Evolutionary conservation across 2,329 filamentous ascomycete species (phyloP), one percentile per base, ranked within the genome.

Genomic region (Coniochaeta prunicola): DNA sequence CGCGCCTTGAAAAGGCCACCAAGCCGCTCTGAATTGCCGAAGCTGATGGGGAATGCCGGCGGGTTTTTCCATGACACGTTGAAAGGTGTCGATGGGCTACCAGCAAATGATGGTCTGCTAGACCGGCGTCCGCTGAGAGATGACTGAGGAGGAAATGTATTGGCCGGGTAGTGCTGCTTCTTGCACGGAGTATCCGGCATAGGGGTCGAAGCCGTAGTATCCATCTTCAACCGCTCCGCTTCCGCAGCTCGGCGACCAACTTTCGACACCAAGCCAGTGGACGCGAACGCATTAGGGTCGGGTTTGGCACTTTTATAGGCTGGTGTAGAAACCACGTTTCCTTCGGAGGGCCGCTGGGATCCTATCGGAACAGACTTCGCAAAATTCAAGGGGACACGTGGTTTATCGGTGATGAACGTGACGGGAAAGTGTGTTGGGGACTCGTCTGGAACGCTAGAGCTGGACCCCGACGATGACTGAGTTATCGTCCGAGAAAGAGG

Each of bases 131-230:
- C 78, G 64, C 81, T 87, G 57, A 85, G 85, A 17, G 78, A 76
- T 13, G 78, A 76, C 1, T 77, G 77, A 1, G 80, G 82, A 0
- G 86, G 84, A 72, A 83, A 83, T 57, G 89, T 84, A 66, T 89
- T 80, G 74, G 92, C 84, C 59, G 88, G 76, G 64, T 85, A 87
- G 4, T 81, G 78, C 57, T 89, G 87, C 69, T 94, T 92, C 77
- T 97, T 99, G 74, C 94, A 97, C 1, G 94, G 94, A 1, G 94
- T 99, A 69, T 97, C 94, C 0, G 94, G 93, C 80, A 96, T 92
- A 31, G 83, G 67, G 84, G 77, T 26, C 76, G 45, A 50, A 77
- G 38, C 77, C 73, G 57, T 64, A 63, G 71, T 73, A 64, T 76
- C 74, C 68, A 77, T 74, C 63, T 71, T 78, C 82, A 57, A 83